Evolutionary conservation across 2,329 filamentous ascomycete genomes (phyloP).

Genomic region (Monilinia aucupariae): DNA sequence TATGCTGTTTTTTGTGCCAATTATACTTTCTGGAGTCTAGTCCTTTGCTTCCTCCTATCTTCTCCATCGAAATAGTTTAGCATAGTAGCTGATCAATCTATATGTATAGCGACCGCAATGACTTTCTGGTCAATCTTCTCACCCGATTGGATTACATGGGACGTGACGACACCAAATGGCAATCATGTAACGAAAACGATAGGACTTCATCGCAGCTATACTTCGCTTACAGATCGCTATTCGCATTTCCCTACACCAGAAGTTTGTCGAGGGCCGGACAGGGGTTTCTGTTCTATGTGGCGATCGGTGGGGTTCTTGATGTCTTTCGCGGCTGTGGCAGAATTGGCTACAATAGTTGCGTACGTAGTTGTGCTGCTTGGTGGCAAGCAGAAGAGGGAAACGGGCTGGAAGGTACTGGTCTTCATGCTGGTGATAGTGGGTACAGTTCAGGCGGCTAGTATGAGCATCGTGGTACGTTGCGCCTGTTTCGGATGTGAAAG

Average conservation of each 20-base stretch:
- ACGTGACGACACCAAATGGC: constrained; percentile 44
- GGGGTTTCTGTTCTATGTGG: constrained; percentile 90
- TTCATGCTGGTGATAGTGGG: constrained; percentile 61
- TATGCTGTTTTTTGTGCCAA: constrained; percentile 32
- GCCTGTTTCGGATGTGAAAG: not conserved
- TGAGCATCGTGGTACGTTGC: constrained; percentile 72
- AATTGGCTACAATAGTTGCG: constrained; percentile 73
- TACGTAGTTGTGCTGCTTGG: constrained; percentile 73
- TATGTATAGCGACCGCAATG: constrained; percentile 63
- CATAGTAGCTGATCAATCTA: constrained; percentile 6
- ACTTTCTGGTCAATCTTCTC: constrained; percentile 64
- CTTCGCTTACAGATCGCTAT: constrained; percentile 53
- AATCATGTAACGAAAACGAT: constrained; percentile 58
- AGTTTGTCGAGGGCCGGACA: constrained; percentile 52
- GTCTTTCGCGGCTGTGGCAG: constrained; percentile 74
- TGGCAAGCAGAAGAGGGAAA: constrained; percentile 72
- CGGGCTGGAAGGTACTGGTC: constrained; percentile 73
- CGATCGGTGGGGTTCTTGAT: constrained; percentile 75
- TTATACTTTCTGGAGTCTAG: not conserved
- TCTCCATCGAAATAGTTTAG: not conserved
- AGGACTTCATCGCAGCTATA: constrained; percentile 79
- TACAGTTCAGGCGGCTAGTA: constrained; percentile 66
- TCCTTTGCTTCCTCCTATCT: not conserved
- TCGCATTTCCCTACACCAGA: constrained; percentile 60
- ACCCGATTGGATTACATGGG: constrained; percentile 66